Conservation (phyloP, 768 basidiomycete genomes). For the Phylloporus sp. region DNA sequence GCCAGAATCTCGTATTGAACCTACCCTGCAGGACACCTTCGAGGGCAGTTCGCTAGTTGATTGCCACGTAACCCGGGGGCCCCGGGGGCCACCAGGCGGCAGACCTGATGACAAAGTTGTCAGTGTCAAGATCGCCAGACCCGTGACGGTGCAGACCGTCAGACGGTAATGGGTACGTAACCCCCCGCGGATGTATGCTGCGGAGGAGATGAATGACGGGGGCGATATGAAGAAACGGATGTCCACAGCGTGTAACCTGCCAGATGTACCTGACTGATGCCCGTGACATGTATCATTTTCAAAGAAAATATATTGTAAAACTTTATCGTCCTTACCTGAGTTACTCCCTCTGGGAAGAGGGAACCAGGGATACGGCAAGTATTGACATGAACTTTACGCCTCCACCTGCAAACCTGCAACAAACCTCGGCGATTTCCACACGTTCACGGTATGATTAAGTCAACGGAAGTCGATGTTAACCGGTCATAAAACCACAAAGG, state of each 20-base stretch:
- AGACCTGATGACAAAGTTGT: background rate
- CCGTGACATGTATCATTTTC: background rate
- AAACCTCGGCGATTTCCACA: background rate
- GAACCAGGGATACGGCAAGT: background rate
- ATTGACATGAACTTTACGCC: background rate
- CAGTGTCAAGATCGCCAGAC: slow-evolving; percentile 1
- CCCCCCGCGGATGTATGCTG: background rate
- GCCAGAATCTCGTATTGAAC: background rate
- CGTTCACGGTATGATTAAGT: background rate
- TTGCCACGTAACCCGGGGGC: background rate
- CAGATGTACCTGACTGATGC: background rate
- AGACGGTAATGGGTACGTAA: background rate
- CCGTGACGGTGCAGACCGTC: slow-evolving; percentile 1
- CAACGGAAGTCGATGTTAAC: background rate
- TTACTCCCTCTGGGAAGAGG: background rate
- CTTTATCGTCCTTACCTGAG: background rate
- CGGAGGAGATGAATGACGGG: background rate
- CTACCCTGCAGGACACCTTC: background rate
- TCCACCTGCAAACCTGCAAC: background rate
- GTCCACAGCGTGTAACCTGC: background rate
- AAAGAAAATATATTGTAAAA: background rate
- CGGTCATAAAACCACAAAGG: background rate
- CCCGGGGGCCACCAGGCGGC: slow-evolving; percentile 6
- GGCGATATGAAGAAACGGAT: background rate
- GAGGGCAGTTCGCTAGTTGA: background rate